A percentile compares a stretch with the other conserved stretches of the same genome.
Evolutionary conservation across 768 basidiomycete species (phyloP).

Genomic region (Lactifluus subvellereus): DNA sequence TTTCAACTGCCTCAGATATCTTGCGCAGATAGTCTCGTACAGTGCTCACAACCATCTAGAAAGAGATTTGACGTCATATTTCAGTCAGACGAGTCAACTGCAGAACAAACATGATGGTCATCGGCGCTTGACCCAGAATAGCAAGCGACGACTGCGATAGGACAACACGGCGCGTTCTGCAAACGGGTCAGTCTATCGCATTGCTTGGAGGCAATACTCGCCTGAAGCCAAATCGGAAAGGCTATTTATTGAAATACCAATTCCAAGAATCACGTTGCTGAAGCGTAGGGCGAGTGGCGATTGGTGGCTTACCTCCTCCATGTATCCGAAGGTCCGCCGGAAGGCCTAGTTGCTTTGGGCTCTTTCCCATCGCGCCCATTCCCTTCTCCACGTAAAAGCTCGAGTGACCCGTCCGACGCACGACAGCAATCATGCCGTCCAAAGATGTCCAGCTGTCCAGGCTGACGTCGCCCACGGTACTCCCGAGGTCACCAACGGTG

Average conservation of each 20-base stretch:
- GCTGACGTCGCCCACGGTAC: conserved; percentile 63
- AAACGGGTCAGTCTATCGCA: neutral
- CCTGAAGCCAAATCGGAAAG: conserved; percentile 83
- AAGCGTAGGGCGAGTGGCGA: neutral
- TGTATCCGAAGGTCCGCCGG: conserved; percentile 58
- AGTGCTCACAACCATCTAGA: conserved; percentile 56
- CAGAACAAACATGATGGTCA: conserved; percentile 61
- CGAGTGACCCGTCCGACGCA: conserved; percentile 75
- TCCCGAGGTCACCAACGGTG: conserved; percentile 76
- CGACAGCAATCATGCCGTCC: conserved; percentile 76
- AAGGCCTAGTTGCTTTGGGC: conserved; percentile 63
- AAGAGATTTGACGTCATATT: conserved; percentile 5
- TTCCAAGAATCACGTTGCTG: neutral
- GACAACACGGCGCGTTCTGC: conserved; percentile 78
- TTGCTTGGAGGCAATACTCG: conserved; percentile 29
- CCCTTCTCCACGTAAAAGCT: conserved; percentile 85
- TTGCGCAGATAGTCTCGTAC: conserved; percentile 69
- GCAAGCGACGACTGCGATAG: conserved; percentile 70
- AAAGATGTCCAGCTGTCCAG: conserved; percentile 75
- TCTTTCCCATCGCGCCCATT: conserved; percentile 78
- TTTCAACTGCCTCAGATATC: conserved; percentile 31
- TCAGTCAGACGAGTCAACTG: neutral
- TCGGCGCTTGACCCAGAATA: conserved; percentile 80
- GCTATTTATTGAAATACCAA: conserved; percentile 38
- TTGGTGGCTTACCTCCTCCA: conserved; percentile 62